Conservation (phyloP, 1,284 basidiomycete species). For the Agaricales sp. region DNA sequence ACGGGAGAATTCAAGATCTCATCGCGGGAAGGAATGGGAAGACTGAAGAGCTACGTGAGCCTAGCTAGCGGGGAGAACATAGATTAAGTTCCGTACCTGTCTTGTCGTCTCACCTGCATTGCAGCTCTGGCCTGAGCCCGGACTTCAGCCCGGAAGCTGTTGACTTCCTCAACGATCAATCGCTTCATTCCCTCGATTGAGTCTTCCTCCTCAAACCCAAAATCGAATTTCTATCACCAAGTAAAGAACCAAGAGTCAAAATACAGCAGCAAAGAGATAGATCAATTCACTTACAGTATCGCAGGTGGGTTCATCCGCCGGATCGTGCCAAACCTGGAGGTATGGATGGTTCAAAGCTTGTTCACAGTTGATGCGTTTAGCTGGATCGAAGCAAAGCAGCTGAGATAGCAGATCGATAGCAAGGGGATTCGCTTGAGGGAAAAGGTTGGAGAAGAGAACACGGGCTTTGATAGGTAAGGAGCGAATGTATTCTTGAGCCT, state of each 20-base stretch:
- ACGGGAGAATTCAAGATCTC: constrained; percentile 72
- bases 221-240: constrained; percentile 75
- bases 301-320: constrained; percentile 82
- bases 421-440: constrained; percentile 87
- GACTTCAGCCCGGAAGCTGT: constrained; percentile 80
- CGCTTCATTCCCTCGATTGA: constrained; percentile 96
- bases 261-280: constrained; percentile 9
- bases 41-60: constrained; percentile 24
- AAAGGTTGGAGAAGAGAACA: constrained; percentile 85
- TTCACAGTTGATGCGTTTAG: constrained; percentile 92
- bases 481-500: constrained; percentile 97
- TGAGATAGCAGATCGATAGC: constrained; percentile 90
- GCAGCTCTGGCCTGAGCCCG: constrained; percentile 64
- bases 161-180: constrained; percentile 91
- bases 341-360: constrained; percentile 95
- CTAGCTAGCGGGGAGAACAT: not conserved
- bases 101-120: constrained; percentile 60
- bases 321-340: constrained; percentile 89
- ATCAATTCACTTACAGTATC: constrained; percentile 41
- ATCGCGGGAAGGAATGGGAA: constrained; percentile 69
- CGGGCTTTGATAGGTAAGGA: constrained; percentile 94
- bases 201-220: constrained; percentile 96
- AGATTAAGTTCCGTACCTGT: constrained; percentile 36
- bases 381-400: constrained; percentile 94
- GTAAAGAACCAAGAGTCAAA: constrained; percentile 4